Percentiles rank a stretch among this genome's conserved stretches.
Evolutionary conservation across 768 basidiomycete species (phyloP).

Genomic region (Omphalotus guepiniiformis): DNA sequence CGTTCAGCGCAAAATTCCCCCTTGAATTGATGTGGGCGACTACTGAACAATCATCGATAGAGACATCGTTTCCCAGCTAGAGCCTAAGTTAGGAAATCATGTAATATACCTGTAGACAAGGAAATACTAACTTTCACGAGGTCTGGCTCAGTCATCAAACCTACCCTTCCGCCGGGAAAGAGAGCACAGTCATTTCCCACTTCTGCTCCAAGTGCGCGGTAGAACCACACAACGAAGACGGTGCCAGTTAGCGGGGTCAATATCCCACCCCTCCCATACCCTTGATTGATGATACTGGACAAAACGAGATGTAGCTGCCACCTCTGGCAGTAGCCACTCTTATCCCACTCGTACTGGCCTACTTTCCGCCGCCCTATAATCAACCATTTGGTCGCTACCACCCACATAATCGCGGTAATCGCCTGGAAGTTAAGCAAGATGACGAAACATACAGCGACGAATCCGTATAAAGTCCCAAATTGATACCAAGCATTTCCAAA

Average conservation of each 20-base stretch:
- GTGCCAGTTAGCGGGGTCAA: constrained; percentile 35
- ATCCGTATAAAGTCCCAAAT: constrained; percentile 32
- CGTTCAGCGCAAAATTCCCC: constrained; percentile 40
- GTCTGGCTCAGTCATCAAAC: constrained; percentile 45
- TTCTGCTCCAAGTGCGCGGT: constrained; percentile 38
- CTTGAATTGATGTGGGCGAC: constrained; percentile 46
- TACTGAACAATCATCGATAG: constrained; percentile 41
- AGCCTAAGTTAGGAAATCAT: neutral
- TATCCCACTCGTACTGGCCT: constrained; percentile 41
- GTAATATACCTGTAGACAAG: neutral
- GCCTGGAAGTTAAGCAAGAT: constrained; percentile 33
- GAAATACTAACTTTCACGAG: constrained; percentile 31
- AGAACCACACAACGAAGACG: constrained; percentile 40
- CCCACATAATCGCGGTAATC: constrained; percentile 34
- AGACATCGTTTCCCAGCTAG: constrained; percentile 39
- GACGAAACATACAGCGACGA: constrained; percentile 34
- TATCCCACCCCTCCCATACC: constrained; percentile 39
- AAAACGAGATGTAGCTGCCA: constrained; percentile 43
- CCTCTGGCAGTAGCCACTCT: constrained; percentile 43
- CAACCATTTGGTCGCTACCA: constrained; percentile 37
- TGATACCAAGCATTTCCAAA: constrained; percentile 35
- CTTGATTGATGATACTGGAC: constrained; percentile 30
- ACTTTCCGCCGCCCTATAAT: constrained; percentile 35
- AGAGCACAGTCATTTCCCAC: constrained; percentile 40
- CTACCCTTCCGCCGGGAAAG: constrained; percentile 35